Base-by-base conservation (phyloP, 306 rosid genomes). In the Cicer arietinum region DNA sequence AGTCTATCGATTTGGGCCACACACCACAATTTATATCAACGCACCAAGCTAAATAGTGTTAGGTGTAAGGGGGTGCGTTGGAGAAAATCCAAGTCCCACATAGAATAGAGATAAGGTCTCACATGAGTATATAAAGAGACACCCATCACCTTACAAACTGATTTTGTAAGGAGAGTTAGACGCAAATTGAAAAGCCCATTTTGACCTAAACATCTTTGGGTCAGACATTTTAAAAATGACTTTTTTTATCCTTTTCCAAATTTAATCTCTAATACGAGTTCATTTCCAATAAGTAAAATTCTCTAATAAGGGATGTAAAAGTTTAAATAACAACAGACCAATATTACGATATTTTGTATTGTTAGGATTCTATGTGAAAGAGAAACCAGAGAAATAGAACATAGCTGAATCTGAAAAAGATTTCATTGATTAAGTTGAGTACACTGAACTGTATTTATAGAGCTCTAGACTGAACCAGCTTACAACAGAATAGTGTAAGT, bases 171-270 rank as follows among this genome's bases (percentile, higher is more conserved):
- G 37, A 30, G 5, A 30, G 37, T 30, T 30, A 30, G 37, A 30
- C 37, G 37, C 58, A 64, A 22, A 56, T 40, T 18, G 41, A 70
- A 76, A 46, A 65, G 40, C 14, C 75, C 3, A 10, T 66, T 62
- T 81, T 80, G 43, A 53, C 44, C 51, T 43, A 47, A 48, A 40
- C 43, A 17, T 41, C 51, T 78, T 74, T 72, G 35, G 54, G 59
- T 71, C 57, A 18, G 64, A 53, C 73, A 59, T 66, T 47, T 57
- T 46, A 37, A 45, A 47, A 66, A 7, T 18, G 51, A 17, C 16
- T 47, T 43, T 48, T 48, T 42, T 57, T 12, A 35, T 63, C 25
- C n/a, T 51, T 71, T 65, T 71, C 74, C 37, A 17, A 56, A 75
- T 39, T 35, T 54, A 39, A 39, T 59, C 73, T 57, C 41, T 45